Conservation (phyloP, 441 rosid genomes). For the Lepidium campestre region DNA sequence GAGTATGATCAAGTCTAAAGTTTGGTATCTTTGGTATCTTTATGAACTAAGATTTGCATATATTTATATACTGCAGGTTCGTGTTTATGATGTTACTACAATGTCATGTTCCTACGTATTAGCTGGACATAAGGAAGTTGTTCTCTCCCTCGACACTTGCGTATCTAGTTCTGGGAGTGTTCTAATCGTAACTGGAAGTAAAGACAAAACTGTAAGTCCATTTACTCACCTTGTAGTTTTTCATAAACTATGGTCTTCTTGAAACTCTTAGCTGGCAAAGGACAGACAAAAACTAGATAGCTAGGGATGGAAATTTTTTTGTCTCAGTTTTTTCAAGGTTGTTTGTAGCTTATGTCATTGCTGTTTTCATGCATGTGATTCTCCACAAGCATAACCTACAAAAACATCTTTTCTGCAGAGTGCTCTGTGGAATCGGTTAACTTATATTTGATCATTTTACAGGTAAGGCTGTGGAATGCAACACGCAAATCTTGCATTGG, state of each 20-base stretch:
- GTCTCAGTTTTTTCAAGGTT: not conserved
- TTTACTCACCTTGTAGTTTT: constrained; percentile 11
- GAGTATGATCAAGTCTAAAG: constrained; percentile 5
- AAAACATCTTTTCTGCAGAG: not conserved
- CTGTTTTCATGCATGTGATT: not conserved
- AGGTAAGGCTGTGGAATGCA: constrained; percentile 93
- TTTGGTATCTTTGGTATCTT: not conserved
- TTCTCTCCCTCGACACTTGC: constrained; percentile 82
- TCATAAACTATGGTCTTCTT: not conserved
- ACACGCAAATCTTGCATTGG: constrained; percentile 69
- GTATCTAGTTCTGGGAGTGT: constrained; percentile 54
- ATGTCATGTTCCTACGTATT: constrained; percentile 94
- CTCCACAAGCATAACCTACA: not conserved
- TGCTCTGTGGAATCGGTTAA: not conserved
- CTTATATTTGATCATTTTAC: constrained; percentile 22
- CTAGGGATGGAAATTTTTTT: not conserved
- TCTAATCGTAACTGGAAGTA: constrained; percentile 81
- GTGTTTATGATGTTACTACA: constrained; percentile 77
- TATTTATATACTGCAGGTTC: constrained; percentile 55
- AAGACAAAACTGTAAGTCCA: constrained; percentile 75
- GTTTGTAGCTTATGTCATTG: not conserved
- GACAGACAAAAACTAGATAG: not conserved
- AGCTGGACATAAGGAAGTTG: constrained; percentile 78
- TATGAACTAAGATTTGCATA: constrained; percentile 8
- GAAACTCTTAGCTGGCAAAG: not conserved